Evolutionary conservation across 805 yeast genomes (phyloP).

Genomic region (Jamesozyma rosinii): DNA sequence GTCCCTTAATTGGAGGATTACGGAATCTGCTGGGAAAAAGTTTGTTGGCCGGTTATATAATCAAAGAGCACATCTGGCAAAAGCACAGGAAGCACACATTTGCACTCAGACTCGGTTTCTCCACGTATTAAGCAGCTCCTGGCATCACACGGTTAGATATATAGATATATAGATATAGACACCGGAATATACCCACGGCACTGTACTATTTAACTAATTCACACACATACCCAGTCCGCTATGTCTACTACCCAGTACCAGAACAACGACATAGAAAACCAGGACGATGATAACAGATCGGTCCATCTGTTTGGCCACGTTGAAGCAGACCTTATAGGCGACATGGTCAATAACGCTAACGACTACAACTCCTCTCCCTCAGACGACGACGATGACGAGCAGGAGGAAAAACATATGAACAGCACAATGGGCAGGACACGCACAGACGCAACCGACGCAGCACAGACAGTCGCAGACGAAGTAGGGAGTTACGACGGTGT

Average conservation of each 20-base stretch:
- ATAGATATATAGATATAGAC: not conserved
- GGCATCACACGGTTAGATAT: too few relatives aligned
- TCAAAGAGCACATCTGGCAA: too few relatives aligned
- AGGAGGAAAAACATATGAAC: not conserved
- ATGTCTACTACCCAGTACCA: not conserved
- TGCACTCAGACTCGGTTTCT: too few relatives aligned
- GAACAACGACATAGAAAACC: not conserved
- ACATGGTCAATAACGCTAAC: not conserved
- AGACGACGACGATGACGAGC: not conserved
- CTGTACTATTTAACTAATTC: too few relatives aligned
- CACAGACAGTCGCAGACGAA: not conserved
- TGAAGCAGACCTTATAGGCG: not conserved
- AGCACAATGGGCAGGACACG: not conserved
- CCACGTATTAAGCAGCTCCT: too few relatives aligned
- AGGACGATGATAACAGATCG: not conserved
- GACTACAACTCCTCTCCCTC: not conserved
- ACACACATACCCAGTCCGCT: too few relatives aligned
- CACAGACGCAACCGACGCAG: not conserved
- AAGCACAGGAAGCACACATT: too few relatives aligned
- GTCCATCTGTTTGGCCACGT: not conserved
- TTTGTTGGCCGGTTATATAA: too few relatives aligned
- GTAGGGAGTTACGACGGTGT: not conserved
- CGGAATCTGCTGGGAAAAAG: too few relatives aligned
- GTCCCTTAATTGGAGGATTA: too few relatives aligned
- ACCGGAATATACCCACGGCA: too few relatives aligned